Evolutionary conservation across 768 basidiomycete species (phyloP), one percentile per base, ranked within the genome.

Genomic region (Russula dissimulans): DNA sequence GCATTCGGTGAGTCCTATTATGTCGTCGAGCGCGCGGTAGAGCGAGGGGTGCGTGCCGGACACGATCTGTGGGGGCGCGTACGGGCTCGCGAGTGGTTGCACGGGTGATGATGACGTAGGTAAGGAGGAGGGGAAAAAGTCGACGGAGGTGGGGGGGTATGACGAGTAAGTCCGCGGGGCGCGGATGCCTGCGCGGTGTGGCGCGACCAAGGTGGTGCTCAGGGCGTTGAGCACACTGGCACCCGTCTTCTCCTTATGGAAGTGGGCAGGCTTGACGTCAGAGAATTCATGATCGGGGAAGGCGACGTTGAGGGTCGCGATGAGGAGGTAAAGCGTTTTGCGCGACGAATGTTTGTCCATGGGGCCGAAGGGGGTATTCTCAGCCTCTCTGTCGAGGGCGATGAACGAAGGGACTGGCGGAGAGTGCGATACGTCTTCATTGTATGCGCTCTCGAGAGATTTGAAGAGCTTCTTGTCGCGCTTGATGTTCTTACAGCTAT

Each of bases 201-300:
- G 89, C 26, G 86, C 83, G 46, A 89, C 76, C 29, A 95, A 79
- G 26, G 92, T 91, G 59, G 84, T 89, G 73, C 89, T 89, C 61
- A 95, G 82, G 3, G 89, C 82, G 68, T 89, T 88, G 60, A 95
- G 83, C 45, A 95, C 89, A 71, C 75, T 80, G 3, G 89, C 88
- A 36, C 80, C 80, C 42, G 77, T 85, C 72, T 81, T 70, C 72
- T 95, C 91, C 59, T 86, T 86, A 69, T 81, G 84, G 73, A 99
- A 99, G 67, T 95, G 88, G 10, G 86, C 86, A 0, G 94, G 90
- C 31, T 88, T 83, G 54, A 97, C 87, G 71, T 91, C 87, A 7
- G 91, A 90, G 77, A 98, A 99, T 69, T 97, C 95, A 76, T 97
- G 82, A 80, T 98, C 95, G 2, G 95, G 95, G 70, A 95, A 99